Base-by-base conservation (phyloP, 139 green algal species). In the Chlamydomonas asymmetrica region DNA sequence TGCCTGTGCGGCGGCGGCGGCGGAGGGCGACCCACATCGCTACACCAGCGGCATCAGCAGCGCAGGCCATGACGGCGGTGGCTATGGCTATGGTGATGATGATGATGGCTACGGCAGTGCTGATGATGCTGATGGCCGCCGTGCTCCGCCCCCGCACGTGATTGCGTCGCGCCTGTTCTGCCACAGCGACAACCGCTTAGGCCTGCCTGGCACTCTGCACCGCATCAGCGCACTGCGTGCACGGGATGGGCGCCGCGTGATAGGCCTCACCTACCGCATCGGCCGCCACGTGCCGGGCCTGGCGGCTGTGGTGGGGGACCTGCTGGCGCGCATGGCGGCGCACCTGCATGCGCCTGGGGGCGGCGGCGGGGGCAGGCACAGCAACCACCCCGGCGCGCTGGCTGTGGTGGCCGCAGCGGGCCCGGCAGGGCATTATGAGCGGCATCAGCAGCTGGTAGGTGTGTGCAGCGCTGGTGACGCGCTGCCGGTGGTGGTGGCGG, bases 191-290 rank as follows among this genome's bases (percentile, higher is more conserved):
- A 89, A 91, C 79, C 80, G 90, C 43, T 85, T 84, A 25, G 89
- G 90, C 18, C 85, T 92, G 50, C 81, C 89, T 41, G 70, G 90
- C 59, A 92, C 86, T 20, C 78, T 94, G 74, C 90, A 94, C 76
- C 79, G 68, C 83, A 87, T n/a, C 29, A 32, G 7, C 66, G 84
- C 76, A 74, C 92, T 97, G 25, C 71, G 88, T 10, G 94, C 94
- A 77, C 69, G 93, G 20, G 52, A 75, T 35, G 90, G 87, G 16
- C 40, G 70, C 16, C n/a, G n/a, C n/a, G 63, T 93, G 18, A 66
- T 88, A n/a, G 90, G 90, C 9, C 81, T 94, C 31, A 96, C 90
- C 20, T 91, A 88, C 76, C 69, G 90, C 41, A 73, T 94, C 20
- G 88, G 90, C 29, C 80, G 91, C 7, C 79, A 91, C 39, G 66